A percentile compares a stretch with the other conserved stretches of the same genome.
Evolutionary conservation across 345 rosid genomes (phyloP).

Genomic region (Eucalyptus victrix): DNA sequence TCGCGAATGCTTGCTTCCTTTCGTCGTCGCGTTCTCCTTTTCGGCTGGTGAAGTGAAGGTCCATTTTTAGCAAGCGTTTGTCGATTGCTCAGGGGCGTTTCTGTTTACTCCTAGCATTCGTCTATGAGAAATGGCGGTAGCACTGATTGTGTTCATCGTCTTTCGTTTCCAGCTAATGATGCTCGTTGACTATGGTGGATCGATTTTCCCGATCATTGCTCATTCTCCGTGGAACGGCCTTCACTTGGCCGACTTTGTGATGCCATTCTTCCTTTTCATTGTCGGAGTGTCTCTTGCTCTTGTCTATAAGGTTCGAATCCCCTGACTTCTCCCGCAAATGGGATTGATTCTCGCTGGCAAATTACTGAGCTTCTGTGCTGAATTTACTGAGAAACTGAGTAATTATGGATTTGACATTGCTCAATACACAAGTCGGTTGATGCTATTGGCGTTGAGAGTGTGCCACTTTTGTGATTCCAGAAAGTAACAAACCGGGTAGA

Average conservation of each 20-base stretch:
- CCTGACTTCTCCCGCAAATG: neutral
- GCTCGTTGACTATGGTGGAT: slow-evolving; percentile 34
- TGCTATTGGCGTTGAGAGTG: neutral
- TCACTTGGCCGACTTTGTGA: slow-evolving; percentile 33
- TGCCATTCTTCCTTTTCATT: slow-evolving; percentile 38
- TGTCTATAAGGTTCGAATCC: slow-evolving; percentile 18
- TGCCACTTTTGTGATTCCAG: slow-evolving; percentile 1
- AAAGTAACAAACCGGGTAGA: slow-evolving; percentile 19
- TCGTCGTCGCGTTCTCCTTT: neutral
- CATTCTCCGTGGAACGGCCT: slow-evolving; percentile 40
- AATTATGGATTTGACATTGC: neutral
- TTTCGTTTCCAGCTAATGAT: slow-evolving; percentile 11
- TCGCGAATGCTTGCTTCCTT: neutral
- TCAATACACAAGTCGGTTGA: neutral
- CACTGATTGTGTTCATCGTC: neutral
- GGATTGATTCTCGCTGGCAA: neutral
- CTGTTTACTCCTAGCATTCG: neutral
- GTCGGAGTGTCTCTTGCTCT: slow-evolving; percentile 34
- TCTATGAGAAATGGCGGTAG: neutral
- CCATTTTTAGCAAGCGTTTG: neutral
- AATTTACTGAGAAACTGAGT: neutral
- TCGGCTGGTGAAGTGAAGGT: neutral
- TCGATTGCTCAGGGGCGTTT: neutral
- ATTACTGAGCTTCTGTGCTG: neutral
- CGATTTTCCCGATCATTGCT: slow-evolving; percentile 16